phyloP scores from a whole-genome alignment of 257 asterid genomes.

The Nicotiana knightiana region DNA sequence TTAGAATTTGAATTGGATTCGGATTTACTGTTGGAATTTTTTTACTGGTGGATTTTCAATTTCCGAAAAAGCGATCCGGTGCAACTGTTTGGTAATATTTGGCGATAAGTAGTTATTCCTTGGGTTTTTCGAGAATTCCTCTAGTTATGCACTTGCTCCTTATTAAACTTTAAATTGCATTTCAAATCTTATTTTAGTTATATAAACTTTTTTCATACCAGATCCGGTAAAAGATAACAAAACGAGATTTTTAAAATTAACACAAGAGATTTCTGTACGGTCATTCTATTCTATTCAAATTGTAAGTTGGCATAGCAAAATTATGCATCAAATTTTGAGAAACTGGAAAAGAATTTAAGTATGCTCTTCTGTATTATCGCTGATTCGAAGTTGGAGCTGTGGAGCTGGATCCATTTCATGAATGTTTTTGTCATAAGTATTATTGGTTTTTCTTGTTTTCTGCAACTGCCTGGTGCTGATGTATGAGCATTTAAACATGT shows the following conservation, averaged over 20 bases:
- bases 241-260: too few relatives aligned
- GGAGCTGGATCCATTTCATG: not conserved
- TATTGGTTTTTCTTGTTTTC: not conserved
- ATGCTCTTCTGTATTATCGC: not conserved
- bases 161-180: not conserved
- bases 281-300: too few relatives aligned
- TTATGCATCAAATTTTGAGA: not conserved
- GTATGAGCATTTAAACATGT: not conserved
- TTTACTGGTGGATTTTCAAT: not conserved
- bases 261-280: too few relatives aligned
- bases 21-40: not conserved
- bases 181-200: too few relatives aligned
- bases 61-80: not conserved
- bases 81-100: not conserved
- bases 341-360: not conserved
- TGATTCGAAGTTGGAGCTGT: not conserved
- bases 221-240: too few relatives aligned
- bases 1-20: not conserved
- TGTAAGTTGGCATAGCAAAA: too few relatives aligned
- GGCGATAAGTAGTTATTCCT: not conserved
- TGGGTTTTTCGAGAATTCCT: not conserved
- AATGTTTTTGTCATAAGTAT: not conserved
- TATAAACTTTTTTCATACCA: too few relatives aligned
- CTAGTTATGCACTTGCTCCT: not conserved
- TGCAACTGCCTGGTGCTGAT: not conserved